phyloP scores from a whole-genome alignment of 441 rosid species.

The Daphne laureola region DNA sequence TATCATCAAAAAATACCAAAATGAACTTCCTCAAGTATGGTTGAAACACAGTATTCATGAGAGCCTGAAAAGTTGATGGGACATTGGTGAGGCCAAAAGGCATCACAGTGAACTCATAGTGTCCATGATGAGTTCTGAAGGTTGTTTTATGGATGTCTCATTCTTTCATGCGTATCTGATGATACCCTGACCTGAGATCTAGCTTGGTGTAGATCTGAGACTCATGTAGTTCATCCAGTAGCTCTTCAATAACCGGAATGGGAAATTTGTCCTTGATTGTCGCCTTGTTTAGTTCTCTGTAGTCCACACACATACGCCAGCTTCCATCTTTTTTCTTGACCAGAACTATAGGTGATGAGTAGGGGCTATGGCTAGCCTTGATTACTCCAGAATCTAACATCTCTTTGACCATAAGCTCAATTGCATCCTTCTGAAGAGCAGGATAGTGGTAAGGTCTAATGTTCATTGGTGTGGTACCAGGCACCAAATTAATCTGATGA shows the following conservation, averaged over 20 bases:
- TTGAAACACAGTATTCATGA: neutral
- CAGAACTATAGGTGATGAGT: neutral
- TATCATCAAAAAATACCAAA: neutral
- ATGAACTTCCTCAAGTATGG: neutral
- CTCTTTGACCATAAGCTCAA: neutral
- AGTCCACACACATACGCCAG: too few species aligned
- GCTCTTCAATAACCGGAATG: neutral
- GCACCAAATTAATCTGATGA: too few species aligned
- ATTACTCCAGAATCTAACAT: neutral
- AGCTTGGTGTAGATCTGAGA: conserved; percentile 2
- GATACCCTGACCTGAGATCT: neutral
- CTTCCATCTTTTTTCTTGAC: neutral
- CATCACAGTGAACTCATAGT: neutral
- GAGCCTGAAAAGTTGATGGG: neutral
- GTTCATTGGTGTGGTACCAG: too few species aligned
- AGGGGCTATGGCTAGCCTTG: neutral
- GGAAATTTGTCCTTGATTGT: too few species aligned
- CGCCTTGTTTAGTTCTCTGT: neutral
- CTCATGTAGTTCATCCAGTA: neutral
- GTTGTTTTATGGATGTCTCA: neutral
- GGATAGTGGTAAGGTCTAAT: too few species aligned
- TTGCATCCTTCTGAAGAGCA: neutral
- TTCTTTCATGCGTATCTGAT: neutral
- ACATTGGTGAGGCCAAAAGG: neutral
- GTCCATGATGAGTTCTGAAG: neutral